Conservation (phyloP, 192 early-diverging fungal species). For the Thoreauomyces humboldtii region DNA sequence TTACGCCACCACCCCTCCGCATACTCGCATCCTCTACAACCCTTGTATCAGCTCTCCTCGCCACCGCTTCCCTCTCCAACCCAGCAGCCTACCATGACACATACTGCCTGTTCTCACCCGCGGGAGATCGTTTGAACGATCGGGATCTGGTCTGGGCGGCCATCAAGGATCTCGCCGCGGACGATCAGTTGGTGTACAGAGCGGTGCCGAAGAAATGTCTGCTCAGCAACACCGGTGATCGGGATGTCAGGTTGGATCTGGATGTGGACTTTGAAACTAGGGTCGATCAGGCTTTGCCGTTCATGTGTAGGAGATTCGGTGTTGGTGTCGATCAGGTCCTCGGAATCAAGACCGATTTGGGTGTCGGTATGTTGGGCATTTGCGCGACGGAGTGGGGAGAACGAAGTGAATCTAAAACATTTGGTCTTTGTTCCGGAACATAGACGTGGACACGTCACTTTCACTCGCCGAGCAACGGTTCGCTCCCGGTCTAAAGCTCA, state of each 20-base stretch:
- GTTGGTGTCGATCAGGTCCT: not conserved
- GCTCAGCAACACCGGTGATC: constrained; percentile 4
- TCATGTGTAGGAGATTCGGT: constrained; percentile 30
- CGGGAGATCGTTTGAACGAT: constrained; percentile 24
- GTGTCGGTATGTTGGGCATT: too few species aligned
- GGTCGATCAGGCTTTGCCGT: not conserved
- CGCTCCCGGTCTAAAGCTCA: too few species aligned
- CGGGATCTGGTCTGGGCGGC: constrained; percentile 27
- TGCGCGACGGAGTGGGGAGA: too few species aligned
- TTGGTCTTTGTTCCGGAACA: too few species aligned
- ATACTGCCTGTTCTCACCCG: constrained; percentile 22
- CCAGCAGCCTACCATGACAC: not conserved
- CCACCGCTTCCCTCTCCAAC: constrained; percentile 9
- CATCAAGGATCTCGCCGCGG: constrained; percentile 15
- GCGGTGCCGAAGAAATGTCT: constrained; percentile 8
- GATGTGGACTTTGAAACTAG: constrained; percentile 19
- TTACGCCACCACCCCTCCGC: not conserved
- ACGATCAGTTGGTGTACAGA: constrained; percentile 19
- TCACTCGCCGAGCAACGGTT: too few species aligned
- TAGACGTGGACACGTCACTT: too few species aligned
- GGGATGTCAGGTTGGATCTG: constrained; percentile 20
- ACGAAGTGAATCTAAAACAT: too few species aligned
- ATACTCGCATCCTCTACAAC: not conserved
- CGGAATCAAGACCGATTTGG: constrained; percentile 1
- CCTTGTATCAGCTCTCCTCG: constrained; percentile 19